Conservation (phyloP, 495 filamentous ascomycete genomes). For the Acidomyces sp. region DNA sequence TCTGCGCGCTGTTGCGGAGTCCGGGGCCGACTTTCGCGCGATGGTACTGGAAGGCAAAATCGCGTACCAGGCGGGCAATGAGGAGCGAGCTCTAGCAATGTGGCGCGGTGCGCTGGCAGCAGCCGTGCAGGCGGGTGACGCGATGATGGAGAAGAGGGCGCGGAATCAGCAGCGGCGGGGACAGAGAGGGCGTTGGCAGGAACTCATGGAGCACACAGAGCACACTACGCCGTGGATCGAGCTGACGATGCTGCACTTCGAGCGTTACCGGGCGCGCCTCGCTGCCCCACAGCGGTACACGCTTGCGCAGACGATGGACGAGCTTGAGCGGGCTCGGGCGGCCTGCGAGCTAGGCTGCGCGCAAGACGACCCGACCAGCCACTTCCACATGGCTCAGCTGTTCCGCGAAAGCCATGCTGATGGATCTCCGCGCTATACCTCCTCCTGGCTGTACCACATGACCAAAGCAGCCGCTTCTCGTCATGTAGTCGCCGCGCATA, state of each 20-base stretch:
- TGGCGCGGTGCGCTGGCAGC: slow-evolving; percentile 8
- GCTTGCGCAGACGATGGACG: background rate
- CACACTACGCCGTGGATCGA: slow-evolving; percentile 13
- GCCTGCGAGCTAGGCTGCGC: slow-evolving; percentile 11
- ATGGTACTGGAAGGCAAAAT: slow-evolving; percentile 17
- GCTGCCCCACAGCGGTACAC: background rate
- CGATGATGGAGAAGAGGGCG: background rate
- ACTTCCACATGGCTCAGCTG: slow-evolving; percentile 5
- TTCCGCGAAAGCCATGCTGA: background rate
- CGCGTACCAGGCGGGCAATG: slow-evolving; percentile 1
- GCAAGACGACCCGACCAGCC: slow-evolving; percentile 14
- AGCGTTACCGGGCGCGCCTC: background rate
- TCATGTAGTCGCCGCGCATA: slow-evolving; percentile 7
- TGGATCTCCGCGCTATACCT: slow-evolving; percentile 5
- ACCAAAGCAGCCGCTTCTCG: slow-evolving; percentile 17
- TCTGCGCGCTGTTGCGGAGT: slow-evolving; percentile 16
- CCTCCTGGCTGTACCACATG: slow-evolving; percentile 17
- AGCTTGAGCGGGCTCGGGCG: background rate
- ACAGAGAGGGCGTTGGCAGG: background rate
- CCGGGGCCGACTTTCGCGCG: slow-evolving; percentile 2
- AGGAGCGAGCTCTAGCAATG: slow-evolving; percentile 8
- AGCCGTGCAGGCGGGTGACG: background rate
- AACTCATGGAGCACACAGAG: background rate
- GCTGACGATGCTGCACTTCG: slow-evolving; percentile 5
- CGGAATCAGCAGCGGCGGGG: background rate